Conservation (phyloP, 768 basidiomycete genomes). For the Boletus fagicola region DNA sequence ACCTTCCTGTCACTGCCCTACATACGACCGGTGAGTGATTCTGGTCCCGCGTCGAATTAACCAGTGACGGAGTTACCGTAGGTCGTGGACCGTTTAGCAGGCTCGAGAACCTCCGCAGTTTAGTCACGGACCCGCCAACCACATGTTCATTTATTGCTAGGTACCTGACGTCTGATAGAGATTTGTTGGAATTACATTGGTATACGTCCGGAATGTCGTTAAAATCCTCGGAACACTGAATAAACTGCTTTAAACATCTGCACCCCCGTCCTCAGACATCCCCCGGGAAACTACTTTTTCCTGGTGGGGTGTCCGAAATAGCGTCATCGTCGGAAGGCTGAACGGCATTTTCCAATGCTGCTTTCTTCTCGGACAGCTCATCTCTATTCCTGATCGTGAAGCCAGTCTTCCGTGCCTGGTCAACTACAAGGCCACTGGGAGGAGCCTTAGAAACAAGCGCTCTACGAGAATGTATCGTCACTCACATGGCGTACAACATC, state of each 20-base stretch:
- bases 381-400: constrained; percentile 52
- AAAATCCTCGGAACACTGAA: constrained; percentile 3
- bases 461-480: constrained; percentile 2
- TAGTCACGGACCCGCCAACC: constrained; percentile 30
- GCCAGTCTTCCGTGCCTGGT: constrained; percentile 46
- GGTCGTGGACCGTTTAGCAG: constrained; percentile 78
- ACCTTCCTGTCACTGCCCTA: constrained; percentile 84
- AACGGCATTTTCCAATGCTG: neutral
- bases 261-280: constrained; percentile 4
- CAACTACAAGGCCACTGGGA: constrained; percentile 51
- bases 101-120: constrained; percentile 74
- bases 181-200: constrained; percentile 18
- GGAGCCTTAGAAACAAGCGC: neutral
- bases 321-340: neutral
- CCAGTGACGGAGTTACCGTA: constrained; percentile 30
- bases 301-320: constrained; percentile 4
- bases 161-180: constrained; percentile 10
- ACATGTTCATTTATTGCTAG: neutral
- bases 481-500: constrained; percentile 56
- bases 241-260: neutral
- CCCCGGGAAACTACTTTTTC: constrained; percentile 17
- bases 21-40: constrained; percentile 66
- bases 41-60: neutral
- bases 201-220: neutral
- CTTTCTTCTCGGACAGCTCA: constrained; percentile 33